A percentile compares a stretch with the other conserved stretches of the same genome.
Evolutionary conservation across 2,329 filamentous ascomycete genomes (phyloP).

Genomic region (Metarhizium robertsii): DNA sequence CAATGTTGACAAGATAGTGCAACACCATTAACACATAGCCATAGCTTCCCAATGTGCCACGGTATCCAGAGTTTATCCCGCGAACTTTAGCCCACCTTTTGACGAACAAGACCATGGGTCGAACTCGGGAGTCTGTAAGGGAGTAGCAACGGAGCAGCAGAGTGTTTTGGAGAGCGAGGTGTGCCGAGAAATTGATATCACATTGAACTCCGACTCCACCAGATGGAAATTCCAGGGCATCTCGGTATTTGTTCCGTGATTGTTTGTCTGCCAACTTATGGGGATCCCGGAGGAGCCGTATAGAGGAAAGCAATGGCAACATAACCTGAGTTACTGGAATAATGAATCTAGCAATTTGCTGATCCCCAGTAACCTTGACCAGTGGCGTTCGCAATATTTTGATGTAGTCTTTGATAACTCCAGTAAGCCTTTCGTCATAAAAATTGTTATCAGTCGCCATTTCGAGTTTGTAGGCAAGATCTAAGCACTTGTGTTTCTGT

Average conservation of each 20-base stretch:
- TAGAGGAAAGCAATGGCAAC: conserved; percentile 27
- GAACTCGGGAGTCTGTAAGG: conserved; percentile 66
- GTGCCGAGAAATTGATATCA: conserved; percentile 86
- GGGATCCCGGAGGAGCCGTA: conserved; percentile 38
- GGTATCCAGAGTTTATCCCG: conserved; percentile 79
- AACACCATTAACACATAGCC: conserved; percentile 89
- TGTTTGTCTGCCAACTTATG: conserved; percentile 40
- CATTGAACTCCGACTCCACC: conserved; percentile 72
- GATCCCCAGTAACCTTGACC: conserved; percentile 5
- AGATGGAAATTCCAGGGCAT: conserved; percentile 69
- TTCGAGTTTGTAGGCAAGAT: conserved; percentile 48
- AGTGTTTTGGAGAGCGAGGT: conserved; percentile 77
- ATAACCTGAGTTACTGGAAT: conserved; percentile 28
- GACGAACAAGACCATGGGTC: conserved; percentile 71
- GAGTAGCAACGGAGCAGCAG: conserved; percentile 75
- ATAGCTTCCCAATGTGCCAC: conserved; percentile 79
- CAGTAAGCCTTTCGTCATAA: conserved; percentile 29
- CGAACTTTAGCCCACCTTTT: conserved; percentile 85
- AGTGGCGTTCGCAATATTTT: conserved; percentile 34
- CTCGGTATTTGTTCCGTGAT: conserved; percentile 42
- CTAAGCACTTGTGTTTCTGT: conserved; percentile 43
- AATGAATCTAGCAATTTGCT: conserved; percentile 12
- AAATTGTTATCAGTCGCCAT: conserved; percentile 38
- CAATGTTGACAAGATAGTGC: conserved; percentile 81
- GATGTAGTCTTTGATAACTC: conserved; percentile 39